Base-by-base conservation (phyloP, 441 rosid species). In the Geranium incanum region DNA sequence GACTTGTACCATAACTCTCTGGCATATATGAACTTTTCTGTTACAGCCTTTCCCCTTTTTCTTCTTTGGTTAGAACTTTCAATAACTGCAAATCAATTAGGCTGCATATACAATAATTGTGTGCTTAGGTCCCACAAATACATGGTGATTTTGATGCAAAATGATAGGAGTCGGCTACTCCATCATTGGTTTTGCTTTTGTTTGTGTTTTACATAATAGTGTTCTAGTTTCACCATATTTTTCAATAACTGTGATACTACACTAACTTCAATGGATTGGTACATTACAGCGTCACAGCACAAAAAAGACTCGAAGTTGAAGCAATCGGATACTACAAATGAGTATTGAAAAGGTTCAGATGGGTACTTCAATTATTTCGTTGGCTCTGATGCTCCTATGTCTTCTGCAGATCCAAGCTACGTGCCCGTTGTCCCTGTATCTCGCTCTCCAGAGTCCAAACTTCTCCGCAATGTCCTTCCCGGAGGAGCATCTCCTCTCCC, bases 341-440 rank as follows among this genome's bases (percentile, higher is more conserved):
- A 57, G 18, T 4, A 19, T 15, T 7, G 21, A 57, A 76, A 41
- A 68, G 70, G 72, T 79, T 86, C 78, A 91, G 70, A 87, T 75
- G 45, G 99, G 93, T 63, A 89, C 90, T 90, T 89, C 89, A 70
- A 85, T 78, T 70, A 92, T 78, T 85, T 92, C 98, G 80, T 82
- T 72, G 59, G 90, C 90, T 81, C 97, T 86, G 21, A 81, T 76
- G 76, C 79, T 78, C 90, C 88, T 80, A 80, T 92, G 99, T 86
- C 99, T 82, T 72, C 88, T 85, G 59, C 98, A 95, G 57, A 92
- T 82, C 98, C 99, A 95, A 43, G 97, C 97, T 63, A 92, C 84
- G 52, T 94, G 91, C 6, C 98, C 98, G 73, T 85, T 81, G 67
- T 88, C 95, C 72, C 86, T 85, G 80, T 95, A 92, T 79, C 99